Conservation (phyloP, 75 land plant genomes). For the Larix kaempferi region DNA sequence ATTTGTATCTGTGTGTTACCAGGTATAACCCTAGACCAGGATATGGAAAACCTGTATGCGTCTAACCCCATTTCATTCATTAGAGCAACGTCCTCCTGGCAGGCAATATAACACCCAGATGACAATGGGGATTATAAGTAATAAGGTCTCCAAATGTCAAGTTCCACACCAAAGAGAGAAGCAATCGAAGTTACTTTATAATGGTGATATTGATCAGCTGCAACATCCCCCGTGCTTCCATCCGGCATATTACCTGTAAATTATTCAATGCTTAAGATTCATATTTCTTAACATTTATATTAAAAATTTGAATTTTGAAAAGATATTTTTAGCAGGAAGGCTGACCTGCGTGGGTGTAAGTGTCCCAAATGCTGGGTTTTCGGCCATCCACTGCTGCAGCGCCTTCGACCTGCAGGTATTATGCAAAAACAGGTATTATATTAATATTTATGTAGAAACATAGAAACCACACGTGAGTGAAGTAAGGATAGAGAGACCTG, state of each 20-base stretch:
- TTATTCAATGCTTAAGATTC: not conserved
- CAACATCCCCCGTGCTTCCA: conserved; percentile 44
- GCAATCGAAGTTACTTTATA: conserved; percentile 43
- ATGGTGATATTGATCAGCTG: conserved; percentile 75
- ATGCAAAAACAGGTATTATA: not conserved
- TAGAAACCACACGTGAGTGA: too few relatives aligned
- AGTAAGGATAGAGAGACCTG: conserved; percentile 29
- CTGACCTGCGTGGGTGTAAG: conserved; percentile 45
- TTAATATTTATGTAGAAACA: too few relatives aligned
- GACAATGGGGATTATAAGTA: too few relatives aligned
- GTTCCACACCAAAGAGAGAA: not conserved
- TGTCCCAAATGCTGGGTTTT: conserved; percentile 80
- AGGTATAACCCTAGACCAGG: conserved; percentile 48
- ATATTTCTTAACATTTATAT: not conserved
- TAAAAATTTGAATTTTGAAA: conserved; percentile 1
- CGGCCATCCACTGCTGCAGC: conserved; percentile 67
- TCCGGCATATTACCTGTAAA: conserved; percentile 23
- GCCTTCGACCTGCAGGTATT: conserved; percentile 57
- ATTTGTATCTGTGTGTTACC: conserved; percentile 3
- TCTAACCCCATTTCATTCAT: conserved; percentile 33
- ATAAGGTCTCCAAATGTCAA: too few relatives aligned
- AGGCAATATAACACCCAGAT: not conserved
- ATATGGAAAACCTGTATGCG: conserved; percentile 46
- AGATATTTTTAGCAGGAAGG: not conserved
- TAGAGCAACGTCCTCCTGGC: conserved; percentile 42